Base-by-base conservation (phyloP, 129 eudicot genomes). In the Centrapalus pauciflorus region DNA sequence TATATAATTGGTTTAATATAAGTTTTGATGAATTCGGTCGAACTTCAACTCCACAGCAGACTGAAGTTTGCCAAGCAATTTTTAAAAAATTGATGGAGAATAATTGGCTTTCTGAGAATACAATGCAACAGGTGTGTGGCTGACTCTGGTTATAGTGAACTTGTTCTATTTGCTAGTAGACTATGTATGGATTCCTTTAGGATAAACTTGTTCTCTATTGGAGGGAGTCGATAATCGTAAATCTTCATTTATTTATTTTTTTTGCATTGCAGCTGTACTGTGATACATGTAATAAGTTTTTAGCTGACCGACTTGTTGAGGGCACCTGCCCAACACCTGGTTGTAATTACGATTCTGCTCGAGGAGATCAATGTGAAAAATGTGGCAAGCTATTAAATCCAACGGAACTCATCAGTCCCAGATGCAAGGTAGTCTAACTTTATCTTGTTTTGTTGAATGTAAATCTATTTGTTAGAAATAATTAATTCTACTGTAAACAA, bases 291-390 rank as follows among this genome's bases (percentile, higher is more conserved):
- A 21, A 55, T 66, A 82, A 76, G 83, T 94, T 94, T 70, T 75
- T 94, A 69, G 99, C 99, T 2, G 99, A 93, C 56, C 81, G 96
- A 24, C 87, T 89, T 45, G 99, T 88, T 43, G 99, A 93, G 79
- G 99, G 99, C 11, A 9, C 13, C 61, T 93, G 99, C 62, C 99
- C 99, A 3, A 87, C 95, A 75, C 89, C 75, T 55, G 95, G 89
- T 21, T 93, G 98, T 75, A 79, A 85, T 66, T 88, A 93, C 80
- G 96, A 85, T 64, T 84, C 99, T 76, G 99, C 99, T 25, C 86
- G 99, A 66, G 99, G 99, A 17, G 99, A 93, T 82, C 96, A 93
- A 57, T 93, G 96, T 74, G 99, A 93, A 52, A 84, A 93, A 33
- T 93, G 99, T 70, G 87, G 93, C 20, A 86, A 86, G 80, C 86